Evolutionary conservation across 2,329 filamentous ascomycete genomes (phyloP).

Genomic region (Exophiala sp.): DNA sequence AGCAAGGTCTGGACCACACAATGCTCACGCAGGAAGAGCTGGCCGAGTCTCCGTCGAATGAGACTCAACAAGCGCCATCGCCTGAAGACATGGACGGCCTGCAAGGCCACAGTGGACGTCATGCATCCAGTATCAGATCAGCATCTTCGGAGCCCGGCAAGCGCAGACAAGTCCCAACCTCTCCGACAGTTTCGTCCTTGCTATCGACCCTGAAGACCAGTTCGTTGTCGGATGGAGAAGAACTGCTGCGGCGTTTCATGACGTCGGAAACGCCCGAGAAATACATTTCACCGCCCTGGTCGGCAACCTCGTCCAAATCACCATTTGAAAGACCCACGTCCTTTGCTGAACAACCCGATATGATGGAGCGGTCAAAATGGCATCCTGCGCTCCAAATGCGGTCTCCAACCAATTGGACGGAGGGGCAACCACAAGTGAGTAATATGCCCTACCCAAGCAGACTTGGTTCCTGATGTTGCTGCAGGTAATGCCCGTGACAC

Average conservation of each 20-base stretch:
- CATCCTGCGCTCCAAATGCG: conserved; percentile 17
- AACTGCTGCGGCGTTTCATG: conserved; percentile 9
- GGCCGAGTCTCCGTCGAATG: background rate
- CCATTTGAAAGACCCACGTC: background rate
- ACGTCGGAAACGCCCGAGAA: conserved; percentile 1
- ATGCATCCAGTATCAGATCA: background rate
- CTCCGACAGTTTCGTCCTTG: conserved; percentile 1
- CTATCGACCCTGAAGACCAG: conserved; percentile 6
- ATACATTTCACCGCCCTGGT: background rate
- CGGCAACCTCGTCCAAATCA: background rate
- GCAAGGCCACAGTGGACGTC: background rate
- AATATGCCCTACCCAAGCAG: background rate
- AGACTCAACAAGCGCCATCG: background rate
- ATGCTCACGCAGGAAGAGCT: background rate
- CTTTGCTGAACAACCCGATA: background rate
- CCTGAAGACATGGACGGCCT: background rate
- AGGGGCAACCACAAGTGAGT: conserved; percentile 1
- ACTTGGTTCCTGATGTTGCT: background rate
- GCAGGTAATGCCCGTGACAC: background rate
- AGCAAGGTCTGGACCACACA: conserved; percentile 9
- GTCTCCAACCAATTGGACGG: background rate
- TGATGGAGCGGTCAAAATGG: conserved; percentile 15
- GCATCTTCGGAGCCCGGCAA: background rate
- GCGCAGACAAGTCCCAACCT: background rate
- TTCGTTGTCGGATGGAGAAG: conserved; percentile 8